Evolutionary conservation across 352 stramenopile species (phyloP).

Genomic region (Globisporangium nodosum): DNA sequence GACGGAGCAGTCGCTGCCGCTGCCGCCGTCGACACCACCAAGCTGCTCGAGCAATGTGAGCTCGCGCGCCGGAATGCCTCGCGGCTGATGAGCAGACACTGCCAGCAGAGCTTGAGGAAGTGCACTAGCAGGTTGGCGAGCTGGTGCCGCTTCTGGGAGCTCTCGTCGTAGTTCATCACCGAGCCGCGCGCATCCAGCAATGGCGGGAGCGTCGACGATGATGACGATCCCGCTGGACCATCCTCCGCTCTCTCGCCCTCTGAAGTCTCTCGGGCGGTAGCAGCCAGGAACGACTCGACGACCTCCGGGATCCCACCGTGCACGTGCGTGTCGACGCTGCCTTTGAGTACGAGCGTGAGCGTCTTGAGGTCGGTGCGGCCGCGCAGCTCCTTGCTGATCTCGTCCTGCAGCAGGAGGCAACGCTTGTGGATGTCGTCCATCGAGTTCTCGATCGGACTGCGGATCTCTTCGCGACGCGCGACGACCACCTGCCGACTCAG

Average conservation of each 20-base stretch:
- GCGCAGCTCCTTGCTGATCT: constrained; percentile 45
- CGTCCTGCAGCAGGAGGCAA: constrained; percentile 38
- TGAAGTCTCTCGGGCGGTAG: neutral
- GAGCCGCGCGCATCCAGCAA: constrained; percentile 30
- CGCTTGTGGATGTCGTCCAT: constrained; percentile 78
- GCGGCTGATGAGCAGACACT: constrained; percentile 54
- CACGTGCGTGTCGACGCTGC: constrained; percentile 75
- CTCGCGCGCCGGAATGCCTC: constrained; percentile 38
- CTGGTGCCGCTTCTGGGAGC: constrained; percentile 29
- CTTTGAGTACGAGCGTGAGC: constrained; percentile 73
- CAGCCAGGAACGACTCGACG: constrained; percentile 53
- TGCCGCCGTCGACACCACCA: neutral
- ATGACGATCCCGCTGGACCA: neutral
- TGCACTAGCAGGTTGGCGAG: constrained; percentile 50
- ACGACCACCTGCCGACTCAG: constrained; percentile 42
- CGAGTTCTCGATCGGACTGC: constrained; percentile 64
- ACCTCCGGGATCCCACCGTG: constrained; percentile 72
- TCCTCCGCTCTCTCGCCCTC: neutral
- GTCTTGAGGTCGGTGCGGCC: constrained; percentile 61
- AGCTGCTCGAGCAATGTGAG: constrained; percentile 5
- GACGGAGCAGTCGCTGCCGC: neutral
- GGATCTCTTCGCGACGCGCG: constrained; percentile 31
- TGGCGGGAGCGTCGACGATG: neutral
- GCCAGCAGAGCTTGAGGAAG: constrained; percentile 53
- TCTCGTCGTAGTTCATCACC: constrained; percentile 26